These are phyloP conservation scores for Fonsecaea nubica DNA, from an alignment of 2,329 filamentous ascomycete genomes.

Conservation along the genomic window DNA sequence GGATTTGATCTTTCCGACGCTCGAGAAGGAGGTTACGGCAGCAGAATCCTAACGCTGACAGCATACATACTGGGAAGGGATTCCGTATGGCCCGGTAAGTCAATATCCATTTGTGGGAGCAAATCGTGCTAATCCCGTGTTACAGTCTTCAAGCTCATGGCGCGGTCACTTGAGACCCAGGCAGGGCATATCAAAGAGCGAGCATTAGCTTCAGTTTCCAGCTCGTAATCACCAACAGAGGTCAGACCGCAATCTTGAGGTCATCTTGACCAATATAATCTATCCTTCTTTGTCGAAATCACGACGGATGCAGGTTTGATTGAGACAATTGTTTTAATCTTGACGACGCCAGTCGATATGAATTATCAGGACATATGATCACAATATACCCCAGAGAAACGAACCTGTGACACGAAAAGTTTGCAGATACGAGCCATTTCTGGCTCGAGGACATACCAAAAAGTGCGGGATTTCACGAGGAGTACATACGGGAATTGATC, in stretches of 20 bases:
- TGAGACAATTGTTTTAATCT: constrained; percentile 13
- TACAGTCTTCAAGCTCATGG: constrained; percentile 72
- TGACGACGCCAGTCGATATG: constrained; percentile 29
- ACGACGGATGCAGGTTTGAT: constrained; percentile 1
- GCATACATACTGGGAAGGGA: constrained; percentile 87
- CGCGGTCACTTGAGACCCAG: constrained; percentile 68
- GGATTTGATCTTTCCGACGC: constrained; percentile 31
- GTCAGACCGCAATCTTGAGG: background rate
- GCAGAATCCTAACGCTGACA: constrained; percentile 82
- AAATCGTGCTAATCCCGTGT: constrained; percentile 8
- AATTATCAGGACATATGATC: constrained; percentile 35
- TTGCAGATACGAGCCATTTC: constrained; percentile 2
- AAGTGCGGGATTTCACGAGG: constrained; percentile 22
- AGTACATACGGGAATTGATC: constrained; percentile 13
- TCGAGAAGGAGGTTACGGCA: constrained; percentile 76
- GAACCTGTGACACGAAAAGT: constrained; percentile 24
- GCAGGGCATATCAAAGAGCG: constrained; percentile 68
- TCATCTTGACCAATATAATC: background rate
- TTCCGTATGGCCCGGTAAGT: constrained; percentile 88
- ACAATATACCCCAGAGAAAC: constrained; percentile 31
- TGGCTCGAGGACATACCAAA: constrained; percentile 20
- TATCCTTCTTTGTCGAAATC: constrained; percentile 7
- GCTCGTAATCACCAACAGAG: constrained; percentile 24
- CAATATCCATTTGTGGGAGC: background rate
- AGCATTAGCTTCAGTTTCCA: constrained; percentile 56